These are phyloP conservation scores for Pochonia chlamydosporia DNA, from an alignment of 2,329 filamentous ascomycete species.

Conservation along the genomic window DNA sequence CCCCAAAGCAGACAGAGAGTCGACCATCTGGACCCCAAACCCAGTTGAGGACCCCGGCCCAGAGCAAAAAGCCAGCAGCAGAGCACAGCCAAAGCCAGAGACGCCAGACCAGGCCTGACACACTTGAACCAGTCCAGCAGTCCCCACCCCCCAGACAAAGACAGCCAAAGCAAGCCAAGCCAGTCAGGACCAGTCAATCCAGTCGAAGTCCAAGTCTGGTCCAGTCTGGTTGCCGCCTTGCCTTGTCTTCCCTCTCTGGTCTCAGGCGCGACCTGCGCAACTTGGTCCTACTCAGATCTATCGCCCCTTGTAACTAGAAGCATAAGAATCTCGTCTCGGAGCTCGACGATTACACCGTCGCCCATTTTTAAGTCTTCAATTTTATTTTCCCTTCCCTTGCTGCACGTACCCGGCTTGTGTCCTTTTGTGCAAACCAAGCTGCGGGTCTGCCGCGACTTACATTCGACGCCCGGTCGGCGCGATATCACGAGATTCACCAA, in stretches of 20 bases:
- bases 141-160: too few species aligned
- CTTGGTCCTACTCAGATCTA: constrained; percentile 4
- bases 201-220: too few species aligned
- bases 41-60: too few species aligned
- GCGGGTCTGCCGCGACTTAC: constrained; percentile 22
- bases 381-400: constrained; percentile 8
- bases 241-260: constrained; percentile 1
- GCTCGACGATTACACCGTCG: not conserved
- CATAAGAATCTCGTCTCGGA: constrained; percentile 19
- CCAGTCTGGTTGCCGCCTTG: too few species aligned
- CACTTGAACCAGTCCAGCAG: too few species aligned
- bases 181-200: too few species aligned
- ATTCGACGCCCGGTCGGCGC: constrained; percentile 23
- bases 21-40: too few species aligned
- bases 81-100: not conserved
- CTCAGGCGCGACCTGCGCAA: constrained; percentile 5
- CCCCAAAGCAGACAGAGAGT: too few species aligned
- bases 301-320: constrained; percentile 15
- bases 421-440: constrained; percentile 7
- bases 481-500: constrained; percentile 44
- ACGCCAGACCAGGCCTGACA: too few species aligned
- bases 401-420: constrained; percentile 1
- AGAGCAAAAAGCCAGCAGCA: too few species aligned
- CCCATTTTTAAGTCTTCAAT: constrained; percentile 9
- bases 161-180: too few species aligned